phyloP scores from a whole-genome alignment of 805 yeast genomes.

The Pichia exigua region DNA sequence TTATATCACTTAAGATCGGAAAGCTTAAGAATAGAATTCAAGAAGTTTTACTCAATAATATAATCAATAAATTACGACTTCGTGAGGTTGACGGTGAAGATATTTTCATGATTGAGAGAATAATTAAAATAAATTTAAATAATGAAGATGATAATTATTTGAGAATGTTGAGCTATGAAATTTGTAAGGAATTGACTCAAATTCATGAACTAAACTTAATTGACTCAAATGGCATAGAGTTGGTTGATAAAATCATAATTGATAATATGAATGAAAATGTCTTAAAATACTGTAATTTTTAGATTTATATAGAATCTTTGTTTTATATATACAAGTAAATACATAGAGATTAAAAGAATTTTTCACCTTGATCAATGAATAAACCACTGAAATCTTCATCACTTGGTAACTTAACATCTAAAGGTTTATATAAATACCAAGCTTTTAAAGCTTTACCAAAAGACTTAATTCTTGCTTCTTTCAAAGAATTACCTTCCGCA shows the following conservation, averaged over 20 bases:
- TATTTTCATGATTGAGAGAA: slow-evolving; percentile 10
- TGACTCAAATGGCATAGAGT: slow-evolving; percentile 5
- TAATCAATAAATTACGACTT: not conserved
- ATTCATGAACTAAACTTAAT: slow-evolving; percentile 1
- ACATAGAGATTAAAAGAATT: slow-evolving; percentile 21
- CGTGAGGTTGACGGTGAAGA: slow-evolving; percentile 9
- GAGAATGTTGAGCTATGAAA: slow-evolving; percentile 8
- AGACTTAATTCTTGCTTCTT: slow-evolving; percentile 89
- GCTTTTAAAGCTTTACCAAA: slow-evolving; percentile 84
- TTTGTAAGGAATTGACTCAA: slow-evolving; percentile 4
- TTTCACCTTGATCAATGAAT: slow-evolving; percentile 30
- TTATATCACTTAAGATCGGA: not conserved
- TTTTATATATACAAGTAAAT: not conserved
- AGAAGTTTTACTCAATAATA: slow-evolving; percentile 5
- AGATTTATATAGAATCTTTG: not conserved
- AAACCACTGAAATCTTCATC: slow-evolving; percentile 36
- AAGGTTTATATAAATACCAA: slow-evolving; percentile 87
- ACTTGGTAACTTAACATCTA: slow-evolving; percentile 55
- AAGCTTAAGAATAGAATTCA: not conserved
- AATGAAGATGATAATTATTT: slow-evolving; percentile 4
- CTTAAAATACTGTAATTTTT: not conserved
- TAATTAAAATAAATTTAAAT: not conserved
- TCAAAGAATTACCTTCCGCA: slow-evolving; percentile 84
- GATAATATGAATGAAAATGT: slow-evolving; percentile 3
- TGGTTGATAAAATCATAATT: slow-evolving; percentile 10